Percentiles rank a stretch among this genome's conserved stretches.
These are phyloP conservation scores for Kwoniella bestiolae DNA, from an alignment of 768 basidiomycete genomes.

Conservation along the genomic window DNA sequence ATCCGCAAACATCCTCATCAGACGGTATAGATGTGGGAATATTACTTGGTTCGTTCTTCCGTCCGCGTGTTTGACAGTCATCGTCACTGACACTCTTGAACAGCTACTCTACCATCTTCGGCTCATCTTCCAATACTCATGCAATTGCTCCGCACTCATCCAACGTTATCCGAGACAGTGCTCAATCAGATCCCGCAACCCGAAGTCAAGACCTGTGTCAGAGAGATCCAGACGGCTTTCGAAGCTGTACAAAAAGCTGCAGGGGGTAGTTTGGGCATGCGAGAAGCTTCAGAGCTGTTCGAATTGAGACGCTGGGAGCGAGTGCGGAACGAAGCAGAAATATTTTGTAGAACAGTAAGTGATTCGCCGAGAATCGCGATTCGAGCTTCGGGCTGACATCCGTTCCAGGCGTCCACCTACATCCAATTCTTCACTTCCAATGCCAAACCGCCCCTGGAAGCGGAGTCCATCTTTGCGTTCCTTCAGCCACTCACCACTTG, in stretches of 20 bases:
- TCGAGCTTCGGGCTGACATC: background rate
- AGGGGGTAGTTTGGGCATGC: constrained; percentile 1
- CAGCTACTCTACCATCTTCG: constrained; percentile 44
- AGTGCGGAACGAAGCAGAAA: constrained; percentile 28
- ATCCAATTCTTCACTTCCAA: constrained; percentile 34
- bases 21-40: constrained; percentile 45
- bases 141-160: constrained; percentile 33
- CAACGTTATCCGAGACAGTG: constrained; percentile 26
- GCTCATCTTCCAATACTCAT: constrained; percentile 46
- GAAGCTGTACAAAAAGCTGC: constrained; percentile 27
- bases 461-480: constrained; percentile 31
- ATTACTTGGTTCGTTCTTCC: constrained; percentile 40
- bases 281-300: background rate
- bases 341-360: constrained; percentile 41
- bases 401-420: constrained; percentile 40
- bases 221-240: constrained; percentile 22
- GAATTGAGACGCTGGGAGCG: constrained; percentile 14
- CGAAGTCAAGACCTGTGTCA: constrained; percentile 35
- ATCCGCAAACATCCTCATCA: background rate
- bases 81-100: background rate
- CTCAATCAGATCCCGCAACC: constrained; percentile 40
- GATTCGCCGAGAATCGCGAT: constrained; percentile 7
- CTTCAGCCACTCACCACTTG: constrained; percentile 30
- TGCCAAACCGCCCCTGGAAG: background rate
- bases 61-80: background rate